These are phyloP conservation scores for Triticum dicoccoides DNA, from an alignment of 176 grass and related monocot genomes.

Conservation along the genomic window DNA sequence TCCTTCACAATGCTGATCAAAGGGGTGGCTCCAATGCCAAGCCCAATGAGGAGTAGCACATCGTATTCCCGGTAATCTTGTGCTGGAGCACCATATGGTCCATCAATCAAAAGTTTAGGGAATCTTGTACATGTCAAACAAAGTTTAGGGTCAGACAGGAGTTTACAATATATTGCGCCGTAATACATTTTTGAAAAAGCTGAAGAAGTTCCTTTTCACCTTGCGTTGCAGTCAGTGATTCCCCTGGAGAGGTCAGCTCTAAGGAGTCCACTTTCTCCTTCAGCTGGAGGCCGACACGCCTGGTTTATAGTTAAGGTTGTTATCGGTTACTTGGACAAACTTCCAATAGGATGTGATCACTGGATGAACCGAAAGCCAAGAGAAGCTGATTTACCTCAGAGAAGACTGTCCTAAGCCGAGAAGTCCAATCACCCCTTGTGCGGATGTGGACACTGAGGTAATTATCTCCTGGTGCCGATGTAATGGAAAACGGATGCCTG, in stretches of 20 bases:
- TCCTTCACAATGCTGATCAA: slow-evolving; percentile 98
- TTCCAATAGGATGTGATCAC: neutral
- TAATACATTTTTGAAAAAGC: neutral
- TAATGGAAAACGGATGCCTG: slow-evolving; percentile 98
- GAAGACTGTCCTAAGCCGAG: slow-evolving; percentile 77
- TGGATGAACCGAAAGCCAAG: neutral
- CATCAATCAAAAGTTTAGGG: slow-evolving; percentile 79
- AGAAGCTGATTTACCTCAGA: slow-evolving; percentile 56
- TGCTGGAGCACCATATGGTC: slow-evolving; percentile 87
- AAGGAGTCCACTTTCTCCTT: slow-evolving; percentile 79
- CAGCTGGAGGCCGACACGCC: slow-evolving; percentile 60
- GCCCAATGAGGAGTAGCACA: slow-evolving; percentile 81
- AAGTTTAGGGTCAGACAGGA: neutral
- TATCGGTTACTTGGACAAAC: neutral
- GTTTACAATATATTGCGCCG: neutral
- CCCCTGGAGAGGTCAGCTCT: slow-evolving; percentile 67
- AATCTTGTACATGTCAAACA: slow-evolving; percentile 44
- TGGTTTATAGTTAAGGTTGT: slow-evolving; percentile 35
- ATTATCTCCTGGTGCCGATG: slow-evolving; percentile 84
- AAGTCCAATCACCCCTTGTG: slow-evolving; percentile 93
- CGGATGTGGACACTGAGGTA: slow-evolving; percentile 96
- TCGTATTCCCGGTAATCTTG: slow-evolving; percentile 94
- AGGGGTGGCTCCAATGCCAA: slow-evolving; percentile 93
- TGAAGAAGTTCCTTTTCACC: slow-evolving; percentile 24
- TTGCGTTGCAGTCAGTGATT: slow-evolving; percentile 31